Base-by-base conservation (phyloP, 305 asterid genomes). In the Petunia hybrid region DNA sequence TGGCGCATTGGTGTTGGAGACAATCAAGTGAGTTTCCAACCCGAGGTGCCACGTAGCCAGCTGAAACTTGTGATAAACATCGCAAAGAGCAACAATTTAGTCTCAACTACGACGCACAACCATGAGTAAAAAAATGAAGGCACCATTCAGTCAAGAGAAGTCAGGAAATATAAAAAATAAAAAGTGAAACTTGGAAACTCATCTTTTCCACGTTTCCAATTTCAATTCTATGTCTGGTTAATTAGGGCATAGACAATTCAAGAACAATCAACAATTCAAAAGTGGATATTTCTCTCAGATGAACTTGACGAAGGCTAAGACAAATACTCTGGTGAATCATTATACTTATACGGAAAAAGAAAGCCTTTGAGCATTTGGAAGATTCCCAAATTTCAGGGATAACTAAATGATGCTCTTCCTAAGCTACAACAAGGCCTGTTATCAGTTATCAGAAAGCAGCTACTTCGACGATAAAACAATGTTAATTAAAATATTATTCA, bases 21-120 rank as follows among this genome's bases (percentile, higher is more conserved):
- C 36, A 66, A 77, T 80, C 87, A 60, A 31, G 70, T 1, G n/a
- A 40, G 59, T 43, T 51, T 80, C 79, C 83, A 42, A 57, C 35
- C 2, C 43, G 79, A 8, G 36, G 77, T 5, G 35, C 69, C 78
- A 60, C 9, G 39, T 82, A 67, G 22, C 85, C 86, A 46, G 77
- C 88, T 84, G 85, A 81, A 68, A 61, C 55, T 60, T 59, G 31
- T 45, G 43, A 68, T 45, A 42, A 45, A 9, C 35, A 78, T 53
- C 1, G 8, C 65, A 55, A 74, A 38, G 39, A 55, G 16, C 3
- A 55, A 74, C 14, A 74, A 13, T 62, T 55, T 53, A 55, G 39
- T 74, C 79, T 53, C 65, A 38, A 74, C 5, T 38, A 74, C 48
- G 53, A 36, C 6, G 35, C 13, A 66, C 53, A n/a, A 67, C 31